Evolutionary conservation across 495 filamentous ascomycete genomes (phyloP).

Genomic region (Peziza echinospora): DNA sequence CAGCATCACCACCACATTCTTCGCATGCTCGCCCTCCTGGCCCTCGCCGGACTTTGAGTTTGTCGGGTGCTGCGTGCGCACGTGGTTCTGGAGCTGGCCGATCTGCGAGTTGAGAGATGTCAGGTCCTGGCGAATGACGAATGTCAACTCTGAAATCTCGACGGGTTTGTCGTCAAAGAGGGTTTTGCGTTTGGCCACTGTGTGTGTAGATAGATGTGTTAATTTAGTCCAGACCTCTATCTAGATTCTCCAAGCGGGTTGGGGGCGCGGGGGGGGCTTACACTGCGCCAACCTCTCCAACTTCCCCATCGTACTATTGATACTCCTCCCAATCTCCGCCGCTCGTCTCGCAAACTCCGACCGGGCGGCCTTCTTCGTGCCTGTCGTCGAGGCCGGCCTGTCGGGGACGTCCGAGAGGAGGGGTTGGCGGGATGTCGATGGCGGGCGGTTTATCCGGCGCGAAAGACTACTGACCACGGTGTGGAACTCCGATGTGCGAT

Average conservation of each 20-base stretch:
- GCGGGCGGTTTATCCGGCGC: constrained; percentile 26
- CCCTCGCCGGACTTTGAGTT: constrained; percentile 33
- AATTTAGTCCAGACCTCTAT: too few species aligned
- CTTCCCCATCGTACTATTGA: constrained; percentile 82
- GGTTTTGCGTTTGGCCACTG: constrained; percentile 86
- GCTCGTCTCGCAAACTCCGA: constrained; percentile 81
- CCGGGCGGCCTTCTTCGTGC: constrained; percentile 26
- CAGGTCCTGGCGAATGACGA: constrained; percentile 92
- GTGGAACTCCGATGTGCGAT: constrained; percentile 85
- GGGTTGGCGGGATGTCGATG: constrained; percentile 11
- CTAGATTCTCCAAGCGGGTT: neutral
- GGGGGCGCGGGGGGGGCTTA: constrained; percentile 23
- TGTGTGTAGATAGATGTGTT: neutral
- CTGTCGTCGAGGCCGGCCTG: constrained; percentile 7
- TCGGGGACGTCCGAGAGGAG: constrained; percentile 7
- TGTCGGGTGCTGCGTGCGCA: constrained; percentile 48
- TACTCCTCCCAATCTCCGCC: constrained; percentile 73
- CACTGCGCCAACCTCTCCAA: constrained; percentile 74
- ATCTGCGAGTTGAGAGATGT: constrained; percentile 77
- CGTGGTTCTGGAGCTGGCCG: constrained; percentile 49
- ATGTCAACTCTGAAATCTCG: constrained; percentile 90
- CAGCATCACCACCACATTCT: constrained; percentile 82
- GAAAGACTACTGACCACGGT: constrained; percentile 52
- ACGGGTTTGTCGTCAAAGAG: constrained; percentile 91
- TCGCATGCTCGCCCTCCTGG: constrained; percentile 78